Conservation (phyloP, 73 alveolate species). For the Paramecium octaurelia region DNA sequence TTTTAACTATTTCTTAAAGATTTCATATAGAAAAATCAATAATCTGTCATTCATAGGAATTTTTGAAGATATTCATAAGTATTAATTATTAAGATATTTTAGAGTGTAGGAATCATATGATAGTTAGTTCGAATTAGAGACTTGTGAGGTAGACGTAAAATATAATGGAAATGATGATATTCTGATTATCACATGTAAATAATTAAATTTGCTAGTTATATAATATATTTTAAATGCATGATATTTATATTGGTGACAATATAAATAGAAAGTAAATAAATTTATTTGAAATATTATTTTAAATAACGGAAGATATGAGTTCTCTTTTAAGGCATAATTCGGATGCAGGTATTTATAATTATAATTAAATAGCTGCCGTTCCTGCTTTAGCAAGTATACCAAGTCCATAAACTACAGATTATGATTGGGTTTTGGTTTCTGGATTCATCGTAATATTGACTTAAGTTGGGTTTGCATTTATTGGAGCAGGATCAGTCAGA, state of each 20-base stretch:
- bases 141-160: not conserved
- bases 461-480: conserved; percentile 24
- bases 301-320: conserved; percentile 27
- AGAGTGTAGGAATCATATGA: no score
- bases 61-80: not conserved
- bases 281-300: conserved; percentile 12
- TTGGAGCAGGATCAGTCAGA: conserved; percentile 39
- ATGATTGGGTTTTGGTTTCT: conserved; percentile 33
- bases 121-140: no score
- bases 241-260: not conserved
- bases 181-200: not conserved
- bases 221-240: not conserved
- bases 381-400: not conserved
- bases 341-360: not conserved
- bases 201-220: not conserved
- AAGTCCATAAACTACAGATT: not conserved
- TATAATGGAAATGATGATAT: not conserved
- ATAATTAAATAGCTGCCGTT: not conserved
- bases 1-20: not conserved
- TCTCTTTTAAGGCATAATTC: not conserved
- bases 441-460: conserved; percentile 11
- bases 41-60: no score
- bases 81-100: no score
- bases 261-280: not conserved
- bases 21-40: not conserved